These are phyloP conservation scores for Cornus florida DNA, from an alignment of 148 eudicot genomes.

Conservation along the genomic window DNA sequence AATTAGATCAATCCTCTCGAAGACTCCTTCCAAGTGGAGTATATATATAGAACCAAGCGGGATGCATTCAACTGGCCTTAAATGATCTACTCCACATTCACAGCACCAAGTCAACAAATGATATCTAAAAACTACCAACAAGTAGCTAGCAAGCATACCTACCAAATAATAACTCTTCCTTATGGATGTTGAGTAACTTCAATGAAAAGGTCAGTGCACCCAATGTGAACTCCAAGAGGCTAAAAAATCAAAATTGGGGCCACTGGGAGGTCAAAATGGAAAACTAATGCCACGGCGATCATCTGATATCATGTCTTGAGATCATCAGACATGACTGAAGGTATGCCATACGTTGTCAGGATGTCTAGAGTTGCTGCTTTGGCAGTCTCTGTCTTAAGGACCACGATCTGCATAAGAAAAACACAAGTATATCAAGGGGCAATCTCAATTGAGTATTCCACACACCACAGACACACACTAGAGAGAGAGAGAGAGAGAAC, in stretches of 20 bases:
- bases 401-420: conserved; percentile 1
- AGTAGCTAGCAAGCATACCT: background rate
- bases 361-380: background rate
- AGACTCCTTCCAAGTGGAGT: too few relatives aligned
- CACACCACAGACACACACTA: background rate
- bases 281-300: background rate
- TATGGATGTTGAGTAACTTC: background rate
- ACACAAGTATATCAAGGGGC: background rate
- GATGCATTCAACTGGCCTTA: background rate
- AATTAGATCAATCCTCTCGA: too few relatives aligned
- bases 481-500: conserved; percentile 6
- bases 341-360: background rate
- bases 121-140: conserved; percentile 1
- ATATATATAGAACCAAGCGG: background rate
- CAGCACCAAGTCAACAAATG: background rate
- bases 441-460: background rate
- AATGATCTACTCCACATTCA: background rate
- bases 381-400: conserved; percentile 4
- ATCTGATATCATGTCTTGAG: background rate
- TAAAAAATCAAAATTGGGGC: background rate
- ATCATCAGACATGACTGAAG: conserved; percentile 11
- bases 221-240: background rate
- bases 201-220: background rate
- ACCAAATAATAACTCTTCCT: background rate
- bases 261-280: background rate